Conservation (phyloP, 2,329 filamentous ascomycete species). For the Monilinia polystroma region DNA sequence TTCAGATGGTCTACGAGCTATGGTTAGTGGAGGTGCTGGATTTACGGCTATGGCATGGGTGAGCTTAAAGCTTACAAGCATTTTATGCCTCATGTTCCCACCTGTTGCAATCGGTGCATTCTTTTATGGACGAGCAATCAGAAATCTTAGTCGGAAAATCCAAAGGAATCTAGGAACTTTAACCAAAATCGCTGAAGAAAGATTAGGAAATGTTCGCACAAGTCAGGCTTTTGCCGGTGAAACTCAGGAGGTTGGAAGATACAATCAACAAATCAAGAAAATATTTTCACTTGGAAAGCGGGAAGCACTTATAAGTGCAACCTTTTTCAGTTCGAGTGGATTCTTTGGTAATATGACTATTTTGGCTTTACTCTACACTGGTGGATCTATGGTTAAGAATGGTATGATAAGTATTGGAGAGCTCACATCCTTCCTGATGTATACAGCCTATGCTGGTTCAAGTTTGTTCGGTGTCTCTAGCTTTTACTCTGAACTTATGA, state of each 20-base stretch:
- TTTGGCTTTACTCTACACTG: slow-evolving; percentile 82
- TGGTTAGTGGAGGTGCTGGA: slow-evolving; percentile 87
- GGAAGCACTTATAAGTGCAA: slow-evolving; percentile 85
- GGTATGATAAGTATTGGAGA: slow-evolving; percentile 89
- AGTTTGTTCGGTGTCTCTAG: slow-evolving; percentile 91
- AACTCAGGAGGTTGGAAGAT: slow-evolving; percentile 82
- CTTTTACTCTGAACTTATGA: slow-evolving; percentile 99
- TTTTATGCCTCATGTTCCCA: slow-evolving; percentile 83
- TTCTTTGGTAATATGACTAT: slow-evolving; percentile 97
- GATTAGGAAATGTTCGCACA: slow-evolving; percentile 94
- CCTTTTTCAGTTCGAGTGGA: slow-evolving; percentile 84
- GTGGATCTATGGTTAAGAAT: slow-evolving; percentile 83
- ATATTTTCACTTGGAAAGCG: slow-evolving; percentile 86
- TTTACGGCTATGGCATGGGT: slow-evolving; percentile 95
- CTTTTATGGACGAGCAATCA: slow-evolving; percentile 84
- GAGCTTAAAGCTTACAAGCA: slow-evolving; percentile 82
- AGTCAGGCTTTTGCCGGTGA: slow-evolving; percentile 96
- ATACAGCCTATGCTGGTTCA: slow-evolving; percentile 81
- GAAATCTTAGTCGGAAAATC: slow-evolving; percentile 86
- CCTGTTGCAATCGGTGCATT: slow-evolving; percentile 88
- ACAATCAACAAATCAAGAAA: slow-evolving; percentile 87
- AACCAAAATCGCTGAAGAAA: slow-evolving; percentile 96
- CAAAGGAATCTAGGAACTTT: slow-evolving; percentile 90
- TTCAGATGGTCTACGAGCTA: slow-evolving; percentile 87
- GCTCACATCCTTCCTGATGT: slow-evolving; percentile 96